Conservation (phyloP, 495 filamentous ascomycete species). For the Bathelium albidoporum region DNA sequence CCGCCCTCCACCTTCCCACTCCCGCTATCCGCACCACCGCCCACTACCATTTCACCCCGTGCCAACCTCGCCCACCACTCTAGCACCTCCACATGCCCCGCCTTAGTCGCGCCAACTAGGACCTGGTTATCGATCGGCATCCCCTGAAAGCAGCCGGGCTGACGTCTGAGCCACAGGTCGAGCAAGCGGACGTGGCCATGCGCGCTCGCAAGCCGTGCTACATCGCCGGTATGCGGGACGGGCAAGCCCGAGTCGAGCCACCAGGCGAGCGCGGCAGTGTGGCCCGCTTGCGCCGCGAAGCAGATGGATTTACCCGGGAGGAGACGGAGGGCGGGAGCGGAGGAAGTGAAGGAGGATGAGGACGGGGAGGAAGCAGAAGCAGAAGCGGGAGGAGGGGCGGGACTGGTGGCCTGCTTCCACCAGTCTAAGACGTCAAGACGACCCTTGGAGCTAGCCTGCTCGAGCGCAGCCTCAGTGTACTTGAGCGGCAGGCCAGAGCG, state of each 20-base stretch:
- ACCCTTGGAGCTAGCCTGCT: slow-evolving; percentile 72
- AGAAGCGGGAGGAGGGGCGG: slow-evolving; percentile 25
- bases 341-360: slow-evolving; percentile 10
- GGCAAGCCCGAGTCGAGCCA: slow-evolving; percentile 71
- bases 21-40: not conserved
- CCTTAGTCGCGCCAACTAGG: slow-evolving; percentile 76
- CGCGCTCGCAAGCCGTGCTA: slow-evolving; percentile 71
- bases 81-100: slow-evolving; percentile 69
- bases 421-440: slow-evolving; percentile 78
- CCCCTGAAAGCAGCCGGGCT: slow-evolving; percentile 55
- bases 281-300: slow-evolving; percentile 68
- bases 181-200: slow-evolving; percentile 82
- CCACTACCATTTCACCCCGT: not conserved
- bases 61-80: slow-evolving; percentile 78
- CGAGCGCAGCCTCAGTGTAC: slow-evolving; percentile 76
- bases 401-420: slow-evolving; percentile 57
- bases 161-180: slow-evolving; percentile 66
- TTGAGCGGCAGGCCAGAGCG: slow-evolving; percentile 66
- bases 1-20: slow-evolving; percentile 38
- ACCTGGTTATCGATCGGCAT: slow-evolving; percentile 85
- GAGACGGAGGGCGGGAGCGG: slow-evolving; percentile 39
- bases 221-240: slow-evolving; percentile 60
- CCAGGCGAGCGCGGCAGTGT: slow-evolving; percentile 62
- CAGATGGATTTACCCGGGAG: slow-evolving; percentile 74
- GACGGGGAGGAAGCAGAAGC: slow-evolving; percentile 13